phyloP scores from a whole-genome alignment of 495 filamentous ascomycete genomes.

The Beverwykella pulmonaria region DNA sequence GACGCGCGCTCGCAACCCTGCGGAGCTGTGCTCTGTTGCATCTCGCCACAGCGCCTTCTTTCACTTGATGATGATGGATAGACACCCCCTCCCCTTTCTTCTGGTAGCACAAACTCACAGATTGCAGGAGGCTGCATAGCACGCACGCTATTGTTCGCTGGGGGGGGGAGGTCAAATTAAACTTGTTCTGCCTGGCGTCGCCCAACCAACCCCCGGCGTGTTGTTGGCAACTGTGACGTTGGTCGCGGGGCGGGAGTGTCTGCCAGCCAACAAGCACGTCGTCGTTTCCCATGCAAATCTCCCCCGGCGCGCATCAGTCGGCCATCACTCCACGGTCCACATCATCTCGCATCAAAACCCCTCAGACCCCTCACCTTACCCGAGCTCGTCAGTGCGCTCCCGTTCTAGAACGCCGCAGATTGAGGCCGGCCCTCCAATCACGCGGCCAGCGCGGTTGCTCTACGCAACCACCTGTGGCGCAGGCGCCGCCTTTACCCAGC shows the following conservation, averaged over 20 bases:
- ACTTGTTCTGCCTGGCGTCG: not conserved
- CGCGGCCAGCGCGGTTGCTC: not conserved
- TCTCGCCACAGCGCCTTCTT: not conserved
- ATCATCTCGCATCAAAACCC: constrained; percentile 1
- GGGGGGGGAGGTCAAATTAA: not conserved
- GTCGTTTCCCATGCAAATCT: not conserved
- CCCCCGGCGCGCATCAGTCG: not conserved
- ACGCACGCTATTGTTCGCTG: no score
- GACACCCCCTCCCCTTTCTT: no score
- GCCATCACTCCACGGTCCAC: not conserved
- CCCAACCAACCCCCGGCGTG: not conserved
- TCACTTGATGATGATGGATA: no score
- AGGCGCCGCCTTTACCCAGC: constrained; percentile 20
- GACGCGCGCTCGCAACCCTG: not conserved
- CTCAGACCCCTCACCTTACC: not conserved
- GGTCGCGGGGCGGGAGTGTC: not conserved
- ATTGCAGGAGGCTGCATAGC: not conserved
- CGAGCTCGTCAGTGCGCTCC: no score
- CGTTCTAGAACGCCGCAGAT: constrained; percentile 8
- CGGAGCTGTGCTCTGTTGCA: not conserved
- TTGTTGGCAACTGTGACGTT: not conserved
- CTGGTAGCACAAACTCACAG: not conserved
- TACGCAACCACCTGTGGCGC: constrained; percentile 21
- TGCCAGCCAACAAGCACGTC: not conserved
- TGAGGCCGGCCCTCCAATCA: constrained; percentile 5